Evolutionary conservation across 2,329 filamentous ascomycete genomes (phyloP).

Genomic region (Neoarthrinium moseri): DNA sequence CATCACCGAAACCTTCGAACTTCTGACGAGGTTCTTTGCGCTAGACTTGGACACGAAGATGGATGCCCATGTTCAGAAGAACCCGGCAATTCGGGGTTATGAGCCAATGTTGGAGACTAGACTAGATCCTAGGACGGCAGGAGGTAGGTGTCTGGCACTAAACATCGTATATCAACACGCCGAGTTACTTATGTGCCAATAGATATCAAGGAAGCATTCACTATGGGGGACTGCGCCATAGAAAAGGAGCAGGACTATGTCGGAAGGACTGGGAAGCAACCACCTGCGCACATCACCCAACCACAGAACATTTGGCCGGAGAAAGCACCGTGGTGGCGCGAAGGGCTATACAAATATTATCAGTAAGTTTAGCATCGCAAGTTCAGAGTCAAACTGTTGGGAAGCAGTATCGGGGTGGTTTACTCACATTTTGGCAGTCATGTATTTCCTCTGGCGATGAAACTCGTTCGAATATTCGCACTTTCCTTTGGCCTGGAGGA

Average conservation of each 20-base stretch:
- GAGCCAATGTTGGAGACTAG: slow-evolving; percentile 32
- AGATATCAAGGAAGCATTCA: slow-evolving; percentile 33
- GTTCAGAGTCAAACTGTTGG: no score
- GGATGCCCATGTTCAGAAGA: slow-evolving; percentile 34
- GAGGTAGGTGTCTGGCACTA: slow-evolving; percentile 18
- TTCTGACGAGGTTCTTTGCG: slow-evolving; percentile 28
- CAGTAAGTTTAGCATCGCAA: neutral
- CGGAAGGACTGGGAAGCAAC: slow-evolving; percentile 22
- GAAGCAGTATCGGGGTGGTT: neutral
- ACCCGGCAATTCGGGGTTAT: slow-evolving; percentile 31
- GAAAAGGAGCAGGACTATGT: slow-evolving; percentile 34
- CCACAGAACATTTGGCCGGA: slow-evolving; percentile 34
- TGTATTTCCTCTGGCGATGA: slow-evolving; percentile 27
- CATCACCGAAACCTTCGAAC: slow-evolving; percentile 19
- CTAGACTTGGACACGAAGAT: slow-evolving; percentile 30
- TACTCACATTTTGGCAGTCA: slow-evolving; percentile 4
- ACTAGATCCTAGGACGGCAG: slow-evolving; percentile 26
- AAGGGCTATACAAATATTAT: slow-evolving; percentile 33
- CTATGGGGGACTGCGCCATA: slow-evolving; percentile 34
- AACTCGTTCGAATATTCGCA: slow-evolving; percentile 32
- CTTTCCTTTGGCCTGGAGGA: slow-evolving; percentile 38
- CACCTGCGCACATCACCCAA: slow-evolving; percentile 23
- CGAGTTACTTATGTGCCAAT: neutral
- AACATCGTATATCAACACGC: neutral
- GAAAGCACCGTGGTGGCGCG: slow-evolving; percentile 28